Percentiles rank a stretch among this genome's conserved stretches.
Conservation (phyloP, 345 rosid species). For the Balakata baccata region DNA sequence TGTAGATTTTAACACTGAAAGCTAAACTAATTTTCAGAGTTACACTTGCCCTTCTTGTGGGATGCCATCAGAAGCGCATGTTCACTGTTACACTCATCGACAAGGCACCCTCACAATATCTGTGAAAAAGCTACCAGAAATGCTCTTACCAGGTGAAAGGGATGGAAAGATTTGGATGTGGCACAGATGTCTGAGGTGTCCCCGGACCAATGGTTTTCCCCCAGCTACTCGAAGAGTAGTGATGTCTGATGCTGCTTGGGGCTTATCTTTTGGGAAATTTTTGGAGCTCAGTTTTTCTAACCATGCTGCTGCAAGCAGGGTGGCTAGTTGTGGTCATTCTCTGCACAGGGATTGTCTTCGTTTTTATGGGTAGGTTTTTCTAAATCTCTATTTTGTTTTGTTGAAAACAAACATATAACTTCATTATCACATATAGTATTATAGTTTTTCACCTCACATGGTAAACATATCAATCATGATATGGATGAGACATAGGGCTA, state of each 20-base stretch:
- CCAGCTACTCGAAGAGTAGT: slow-evolving; percentile 91
- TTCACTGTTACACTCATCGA: slow-evolving; percentile 95
- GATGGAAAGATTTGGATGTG: slow-evolving; percentile 99
- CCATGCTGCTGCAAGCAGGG: slow-evolving; percentile 99
- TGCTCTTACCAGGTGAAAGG: slow-evolving; percentile 75
- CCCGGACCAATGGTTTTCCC: slow-evolving; percentile 73
- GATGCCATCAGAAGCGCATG: slow-evolving; percentile 97
- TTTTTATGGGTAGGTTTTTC: slow-evolving; percentile 77
- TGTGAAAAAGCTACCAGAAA: slow-evolving; percentile 74
- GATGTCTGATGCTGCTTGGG: slow-evolving; percentile 99
- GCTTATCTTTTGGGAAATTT: slow-evolving; percentile 96
- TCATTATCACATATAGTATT: background rate
- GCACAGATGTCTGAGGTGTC: slow-evolving; percentile 96
- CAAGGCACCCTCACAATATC: slow-evolving; percentile 98
- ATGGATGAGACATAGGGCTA: no score
- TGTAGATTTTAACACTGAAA: slow-evolving; percentile 14
- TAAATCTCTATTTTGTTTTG: background rate
- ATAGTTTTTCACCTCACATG: no score
- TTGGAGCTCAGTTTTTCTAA: slow-evolving; percentile 99
- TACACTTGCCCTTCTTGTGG: slow-evolving; percentile 73
- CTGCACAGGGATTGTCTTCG: slow-evolving; percentile 99
- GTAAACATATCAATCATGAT: background rate
- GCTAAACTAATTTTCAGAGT: slow-evolving; percentile 42
- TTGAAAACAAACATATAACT: background rate
- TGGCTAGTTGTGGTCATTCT: slow-evolving; percentile 98